Conservation (phyloP, 2,329 filamentous ascomycete species). For the Allantophomopsis cytisporea region DNA sequence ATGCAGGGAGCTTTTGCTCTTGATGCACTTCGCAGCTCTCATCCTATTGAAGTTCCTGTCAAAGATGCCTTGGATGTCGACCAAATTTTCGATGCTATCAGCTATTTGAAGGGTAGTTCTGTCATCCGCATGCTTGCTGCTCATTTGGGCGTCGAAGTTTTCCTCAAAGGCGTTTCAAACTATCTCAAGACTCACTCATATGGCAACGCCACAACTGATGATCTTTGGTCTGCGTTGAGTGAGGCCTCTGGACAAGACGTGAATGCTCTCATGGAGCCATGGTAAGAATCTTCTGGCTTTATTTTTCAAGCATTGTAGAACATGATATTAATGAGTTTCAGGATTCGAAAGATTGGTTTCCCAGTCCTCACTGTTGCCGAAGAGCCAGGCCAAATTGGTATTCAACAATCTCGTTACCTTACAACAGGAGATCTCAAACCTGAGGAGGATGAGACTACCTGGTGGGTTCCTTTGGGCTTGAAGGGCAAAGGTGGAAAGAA, state of each 20-base stretch:
- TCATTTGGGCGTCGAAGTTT: slow-evolving; percentile 76
- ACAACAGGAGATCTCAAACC: slow-evolving; percentile 82
- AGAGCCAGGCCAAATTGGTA: slow-evolving; percentile 64
- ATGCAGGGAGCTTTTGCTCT: slow-evolving; percentile 85
- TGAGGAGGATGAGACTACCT: slow-evolving; percentile 81
- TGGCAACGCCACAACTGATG: slow-evolving; percentile 79
- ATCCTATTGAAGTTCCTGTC: slow-evolving; percentile 93
- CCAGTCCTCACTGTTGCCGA: slow-evolving; percentile 80
- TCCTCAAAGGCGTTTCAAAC: slow-evolving; percentile 77
- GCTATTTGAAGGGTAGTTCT: slow-evolving; percentile 91
- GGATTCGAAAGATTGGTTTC: slow-evolving; percentile 84
- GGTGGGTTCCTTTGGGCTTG: slow-evolving; percentile 89
- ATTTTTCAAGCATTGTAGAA: too few species aligned
- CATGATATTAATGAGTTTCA: too few species aligned
- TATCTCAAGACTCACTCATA: slow-evolving; percentile 87
- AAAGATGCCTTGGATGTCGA: slow-evolving; percentile 90
- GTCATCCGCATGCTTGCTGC: slow-evolving; percentile 92
- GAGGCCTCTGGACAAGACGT: slow-evolving; percentile 83
- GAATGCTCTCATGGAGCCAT: slow-evolving; percentile 75
- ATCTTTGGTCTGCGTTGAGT: slow-evolving; percentile 80
- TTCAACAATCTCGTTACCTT: slow-evolving; percentile 82
- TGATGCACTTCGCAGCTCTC: slow-evolving; percentile 80
- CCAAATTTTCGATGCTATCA: slow-evolving; percentile 95
- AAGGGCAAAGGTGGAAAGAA: slow-evolving; percentile 58
- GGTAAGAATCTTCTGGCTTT: slow-evolving; percentile 27